phyloP scores from a whole-genome alignment of 2,329 filamentous ascomycete species.

The Tolypocladium tundrense region DNA sequence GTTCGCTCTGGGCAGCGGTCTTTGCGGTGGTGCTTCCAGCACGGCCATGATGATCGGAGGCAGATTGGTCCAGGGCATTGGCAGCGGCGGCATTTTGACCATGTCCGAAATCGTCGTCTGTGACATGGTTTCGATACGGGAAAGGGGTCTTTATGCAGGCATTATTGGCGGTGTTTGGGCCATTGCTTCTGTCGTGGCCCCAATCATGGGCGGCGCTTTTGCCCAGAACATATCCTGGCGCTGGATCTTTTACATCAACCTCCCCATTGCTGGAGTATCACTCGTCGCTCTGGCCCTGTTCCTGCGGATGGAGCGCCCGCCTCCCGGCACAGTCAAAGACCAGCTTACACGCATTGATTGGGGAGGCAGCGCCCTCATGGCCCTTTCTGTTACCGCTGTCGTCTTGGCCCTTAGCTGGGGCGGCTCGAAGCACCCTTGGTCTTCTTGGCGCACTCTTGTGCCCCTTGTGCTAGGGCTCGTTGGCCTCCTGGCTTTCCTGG shows the following conservation, averaged over 20 bases:
- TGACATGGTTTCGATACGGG: slow-evolving; percentile 36
- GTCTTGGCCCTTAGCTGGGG: slow-evolving; percentile 26
- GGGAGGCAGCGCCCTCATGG: slow-evolving; percentile 27
- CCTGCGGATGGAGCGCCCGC: slow-evolving; percentile 18
- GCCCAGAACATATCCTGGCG: slow-evolving; percentile 18
- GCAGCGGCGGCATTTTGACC: slow-evolving; percentile 8
- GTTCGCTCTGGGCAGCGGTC: slow-evolving; percentile 13
- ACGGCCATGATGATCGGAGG: slow-evolving; percentile 32
- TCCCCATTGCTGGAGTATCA: slow-evolving; percentile 21
- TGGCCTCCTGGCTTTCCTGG: slow-evolving; percentile 13
- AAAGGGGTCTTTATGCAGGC: slow-evolving; percentile 30
- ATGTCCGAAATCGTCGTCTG: slow-evolving; percentile 17
- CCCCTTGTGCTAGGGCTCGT: slow-evolving; percentile 30
- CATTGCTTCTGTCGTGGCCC: slow-evolving; percentile 18
- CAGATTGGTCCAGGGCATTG: slow-evolving; percentile 30
- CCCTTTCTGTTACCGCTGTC: slow-evolving; percentile 18
- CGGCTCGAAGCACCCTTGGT: slow-evolving; percentile 29
- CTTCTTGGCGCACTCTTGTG: slow-evolving; percentile 20
- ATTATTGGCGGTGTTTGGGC: slow-evolving; percentile 17
- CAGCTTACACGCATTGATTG: slow-evolving; percentile 25
- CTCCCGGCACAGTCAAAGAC: background rate
- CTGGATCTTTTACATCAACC: slow-evolving; percentile 31
- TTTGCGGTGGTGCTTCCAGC: slow-evolving; percentile 11
- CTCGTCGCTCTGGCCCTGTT: slow-evolving; percentile 18
- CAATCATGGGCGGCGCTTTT: slow-evolving; percentile 13